Conservation (phyloP, 2,329 filamentous ascomycete species). For the Alternaria ethzedia region DNA sequence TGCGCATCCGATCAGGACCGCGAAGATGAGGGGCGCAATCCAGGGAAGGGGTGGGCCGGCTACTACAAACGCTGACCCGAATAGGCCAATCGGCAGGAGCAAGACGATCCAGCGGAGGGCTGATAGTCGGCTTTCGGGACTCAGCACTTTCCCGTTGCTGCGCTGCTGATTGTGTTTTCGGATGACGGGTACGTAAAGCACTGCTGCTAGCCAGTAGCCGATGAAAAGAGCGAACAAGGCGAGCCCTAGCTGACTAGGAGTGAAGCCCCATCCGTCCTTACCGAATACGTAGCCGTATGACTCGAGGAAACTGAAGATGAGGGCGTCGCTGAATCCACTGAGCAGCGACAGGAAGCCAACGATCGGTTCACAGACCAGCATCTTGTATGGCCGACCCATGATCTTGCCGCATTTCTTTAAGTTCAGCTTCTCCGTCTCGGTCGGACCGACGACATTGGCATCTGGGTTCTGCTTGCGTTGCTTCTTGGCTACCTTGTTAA, state of each 20-base stretch:
- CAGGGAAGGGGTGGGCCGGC: constrained; percentile 68
- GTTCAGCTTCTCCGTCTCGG: constrained; percentile 58
- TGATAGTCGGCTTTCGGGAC: constrained; percentile 70
- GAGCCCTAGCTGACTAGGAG: constrained; percentile 63
- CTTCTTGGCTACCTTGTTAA: constrained; percentile 79
- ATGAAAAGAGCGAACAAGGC: constrained; percentile 65
- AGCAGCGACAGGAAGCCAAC: constrained; percentile 74
- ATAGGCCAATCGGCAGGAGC: constrained; percentile 68
- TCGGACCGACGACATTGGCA: constrained; percentile 68
- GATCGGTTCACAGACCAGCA: constrained; percentile 77
- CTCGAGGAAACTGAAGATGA: constrained; percentile 81
- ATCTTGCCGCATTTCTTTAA: constrained; percentile 51
- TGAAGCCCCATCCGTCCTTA: constrained; percentile 66
- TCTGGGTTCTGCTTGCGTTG: constrained; percentile 61
- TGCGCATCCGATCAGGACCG: constrained; percentile 68
- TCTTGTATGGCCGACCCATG: constrained; percentile 72
- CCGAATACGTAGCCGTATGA: constrained; percentile 71
- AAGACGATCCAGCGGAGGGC: constrained; percentile 68
- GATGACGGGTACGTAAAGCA: constrained; percentile 63
- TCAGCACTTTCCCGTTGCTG: constrained; percentile 55
- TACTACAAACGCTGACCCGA: constrained; percentile 68
- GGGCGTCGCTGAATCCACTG: constrained; percentile 74
- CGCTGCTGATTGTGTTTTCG: constrained; percentile 54
- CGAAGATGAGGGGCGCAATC: constrained; percentile 62
- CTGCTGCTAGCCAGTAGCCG: constrained; percentile 69